Base-by-base conservation (phyloP, 2,329 filamentous ascomycete species). In the Ambrosiella cleistominuta region DNA sequence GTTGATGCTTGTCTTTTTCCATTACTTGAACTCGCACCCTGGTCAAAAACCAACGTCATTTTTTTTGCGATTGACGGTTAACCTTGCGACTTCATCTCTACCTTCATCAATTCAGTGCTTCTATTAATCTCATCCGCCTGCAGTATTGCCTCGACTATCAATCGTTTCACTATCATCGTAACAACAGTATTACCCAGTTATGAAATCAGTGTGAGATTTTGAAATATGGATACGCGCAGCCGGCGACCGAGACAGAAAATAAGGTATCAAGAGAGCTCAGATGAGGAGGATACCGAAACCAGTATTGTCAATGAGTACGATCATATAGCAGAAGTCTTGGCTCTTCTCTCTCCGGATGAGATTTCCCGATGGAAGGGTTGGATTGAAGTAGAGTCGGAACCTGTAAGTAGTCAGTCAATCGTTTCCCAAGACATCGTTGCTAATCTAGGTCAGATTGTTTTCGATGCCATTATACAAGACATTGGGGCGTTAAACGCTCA, bases 381-480 rank as follows among this genome's bases (percentile, higher is more conserved):
- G 81, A 78, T 83, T 60, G 89, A 96, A 66, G 77, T 97, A 54
- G 89, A 95, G 69, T 95, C 88, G 6, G 89, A 96, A 62, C 90
- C 90, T 7, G 88, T 88, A 70, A 70, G 79, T 66, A 37, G 7
- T 11, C 39, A 9, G 35, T 17, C 47, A 6, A 6, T n/a, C 19
- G 19, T 36, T 11, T 11, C 27, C 35, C 38, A 58, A 37, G 44
- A 8, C 7, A 51, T 11, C 8, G 19, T 12, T 27, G 12, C 47
- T 51, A 36, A 51, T 19, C 27, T 13, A 11, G 1, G 37, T 1
- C 61, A 89, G 86, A 83, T 80, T 36, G 83, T 90, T 64, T 96
- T 97, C 73, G 93, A 89, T 65, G 80, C 82, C 44, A 91, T 97
- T 68, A 74, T 97, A 2, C 77, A 78, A 39, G 82, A 89, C 54